Base-by-base conservation (phyloP, 495 filamentous ascomycete species). In the Halenospora varia region DNA sequence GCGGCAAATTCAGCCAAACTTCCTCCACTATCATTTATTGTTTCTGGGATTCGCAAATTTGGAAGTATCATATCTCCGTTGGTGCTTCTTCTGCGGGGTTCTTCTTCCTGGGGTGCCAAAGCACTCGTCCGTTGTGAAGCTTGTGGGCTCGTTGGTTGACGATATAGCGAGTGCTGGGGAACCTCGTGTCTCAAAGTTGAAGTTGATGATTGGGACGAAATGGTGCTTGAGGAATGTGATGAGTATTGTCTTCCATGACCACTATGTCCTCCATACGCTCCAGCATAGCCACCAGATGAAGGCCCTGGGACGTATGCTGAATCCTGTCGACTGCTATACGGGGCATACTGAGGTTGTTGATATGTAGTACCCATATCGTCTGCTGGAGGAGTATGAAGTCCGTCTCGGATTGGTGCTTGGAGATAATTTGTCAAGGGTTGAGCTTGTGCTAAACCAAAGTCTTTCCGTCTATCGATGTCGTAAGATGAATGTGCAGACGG, bases 1-100 rank as follows among this genome's bases (percentile, higher is more conserved):
- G 90, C 88, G 42, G 89, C 88, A 68, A 96, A 92, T 60, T 93
- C 88, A 2, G 88, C 80, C 64, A 96, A 64, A 66, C 77, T 90
- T 2, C 87, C 87, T 44, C 87, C 86, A 61, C 77, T 84, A 11
- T 83, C 71, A 58, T 85, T 91, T 62, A 96, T 91, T 18, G 88
- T 82, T 17, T 76, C 63, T 3, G 90, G 90, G 18, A 94, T 83
- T 56, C 84, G 79, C 29, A 91, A 72, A 66, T 83, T 87, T 25
- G 87, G 82, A 22, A 72, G 70, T 2, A 81, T 81, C 62, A 83
- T 73, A 19, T 73, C 77, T 39, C 69, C 59, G 40, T 71, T 62
- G 48, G 75, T 24, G 25, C 41, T 75, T 45, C 66, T 70, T 41
- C 63, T 57, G 22, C 26, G 65, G 51, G 25, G 61, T 65, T 26